Conservation (phyloP, 805 yeast species). For the Cyberlindnera xylosilytica region DNA sequence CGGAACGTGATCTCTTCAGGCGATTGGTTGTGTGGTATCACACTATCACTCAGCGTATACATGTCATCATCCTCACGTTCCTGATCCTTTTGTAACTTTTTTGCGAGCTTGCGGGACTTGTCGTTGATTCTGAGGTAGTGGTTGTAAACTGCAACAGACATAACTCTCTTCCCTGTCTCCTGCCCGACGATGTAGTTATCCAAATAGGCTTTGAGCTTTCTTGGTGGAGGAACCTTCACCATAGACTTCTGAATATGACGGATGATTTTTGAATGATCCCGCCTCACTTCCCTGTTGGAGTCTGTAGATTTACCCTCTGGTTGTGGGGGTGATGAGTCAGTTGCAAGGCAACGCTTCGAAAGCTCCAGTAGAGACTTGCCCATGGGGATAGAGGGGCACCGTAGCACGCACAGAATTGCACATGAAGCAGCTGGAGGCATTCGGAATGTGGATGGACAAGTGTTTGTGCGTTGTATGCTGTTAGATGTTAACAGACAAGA, state of each 20-base stretch:
- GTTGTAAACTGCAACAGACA: conserved; percentile 59
- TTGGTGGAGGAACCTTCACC: conserved; percentile 44
- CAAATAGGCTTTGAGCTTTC: conserved; percentile 39
- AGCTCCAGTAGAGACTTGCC: background rate
- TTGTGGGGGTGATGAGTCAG: background rate
- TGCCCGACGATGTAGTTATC: conserved; percentile 58
- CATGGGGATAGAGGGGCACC: background rate
- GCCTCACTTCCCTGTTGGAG: background rate
- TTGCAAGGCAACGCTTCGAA: background rate
- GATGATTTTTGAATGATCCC: conserved; percentile 1
- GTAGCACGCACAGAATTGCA: too few species aligned
- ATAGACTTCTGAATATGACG: conserved; percentile 17
- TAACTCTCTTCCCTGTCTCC: conserved; percentile 50
- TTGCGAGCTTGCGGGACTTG: conserved; percentile 31
- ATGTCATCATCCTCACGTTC: conserved; percentile 29
- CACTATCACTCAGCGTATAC: conserved; percentile 21
- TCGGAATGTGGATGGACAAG: too few species aligned
- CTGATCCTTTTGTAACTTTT: conserved; percentile 27
- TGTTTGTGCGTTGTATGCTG: too few species aligned
- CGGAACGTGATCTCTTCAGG: conserved; percentile 32
- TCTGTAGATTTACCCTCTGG: background rate
- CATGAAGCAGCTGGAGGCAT: too few species aligned
- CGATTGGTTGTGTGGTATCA: conserved; percentile 22
- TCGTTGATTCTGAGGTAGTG: conserved; percentile 51
- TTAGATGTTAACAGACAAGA: too few species aligned